These are phyloP conservation scores for Staphylotrichum longicolle DNA, from an alignment of 495 filamentous ascomycete species.

Conservation along the genomic window DNA sequence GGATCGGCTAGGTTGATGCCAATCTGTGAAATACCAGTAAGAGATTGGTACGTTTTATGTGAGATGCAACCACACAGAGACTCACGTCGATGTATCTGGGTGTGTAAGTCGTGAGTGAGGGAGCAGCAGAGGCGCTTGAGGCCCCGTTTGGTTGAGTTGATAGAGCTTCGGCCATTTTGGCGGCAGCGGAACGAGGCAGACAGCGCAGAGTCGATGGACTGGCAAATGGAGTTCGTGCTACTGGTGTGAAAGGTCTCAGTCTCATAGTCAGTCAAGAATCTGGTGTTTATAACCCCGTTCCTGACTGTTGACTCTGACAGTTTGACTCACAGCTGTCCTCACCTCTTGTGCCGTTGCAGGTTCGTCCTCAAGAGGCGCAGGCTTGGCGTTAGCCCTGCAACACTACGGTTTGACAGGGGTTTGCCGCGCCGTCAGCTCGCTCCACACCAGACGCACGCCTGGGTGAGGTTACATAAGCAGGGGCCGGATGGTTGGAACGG, in stretches of 20 bases:
- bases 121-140: background rate
- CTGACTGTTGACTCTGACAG: background rate
- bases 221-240: conserved; percentile 14
- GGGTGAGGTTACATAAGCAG: no score
- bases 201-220: conserved; percentile 15
- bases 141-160: conserved; percentile 17
- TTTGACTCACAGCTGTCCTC: conserved; percentile 18
- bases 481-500: no score
- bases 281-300: background rate
- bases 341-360: background rate
- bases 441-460: no score
- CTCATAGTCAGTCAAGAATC: conserved; percentile 19
- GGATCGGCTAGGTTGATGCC: conserved; percentile 94
- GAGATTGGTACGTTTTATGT: conserved; percentile 3
- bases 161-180: conserved; percentile 25
- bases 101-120: conserved; percentile 32
- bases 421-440: no score
- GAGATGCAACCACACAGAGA: conserved; percentile 7
- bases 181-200: background rate
- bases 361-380: background rate
- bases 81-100: conserved; percentile 63
- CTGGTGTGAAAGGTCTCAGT: conserved; percentile 7
- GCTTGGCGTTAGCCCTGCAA: no score
- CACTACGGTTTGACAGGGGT: no score
- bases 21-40: conserved; percentile 46